Evolutionary conservation across 768 basidiomycete species (phyloP).

Genomic region (Cystobasidiopsis lactophilus): DNA sequence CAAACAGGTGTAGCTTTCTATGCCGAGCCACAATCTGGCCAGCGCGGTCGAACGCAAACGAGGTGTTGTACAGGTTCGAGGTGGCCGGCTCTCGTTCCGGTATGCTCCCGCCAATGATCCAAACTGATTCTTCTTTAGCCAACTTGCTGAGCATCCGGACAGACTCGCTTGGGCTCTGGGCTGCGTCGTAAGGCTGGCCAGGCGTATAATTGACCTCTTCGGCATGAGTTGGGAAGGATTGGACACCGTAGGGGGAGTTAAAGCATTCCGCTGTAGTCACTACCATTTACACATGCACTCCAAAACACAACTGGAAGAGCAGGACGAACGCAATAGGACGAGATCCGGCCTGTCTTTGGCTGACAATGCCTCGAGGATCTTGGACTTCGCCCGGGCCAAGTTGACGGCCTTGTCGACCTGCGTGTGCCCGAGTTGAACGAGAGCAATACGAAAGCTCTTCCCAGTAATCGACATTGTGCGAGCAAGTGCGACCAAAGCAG

Average conservation of each 20-base stretch:
- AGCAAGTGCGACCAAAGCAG: too few species aligned
- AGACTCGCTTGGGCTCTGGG: slow-evolving; percentile 30
- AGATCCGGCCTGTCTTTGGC: slow-evolving; percentile 42
- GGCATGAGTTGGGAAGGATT: slow-evolving; percentile 58
- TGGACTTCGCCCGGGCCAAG: slow-evolving; percentile 49
- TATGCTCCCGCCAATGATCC: slow-evolving; percentile 93
- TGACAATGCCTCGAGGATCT: slow-evolving; percentile 28
- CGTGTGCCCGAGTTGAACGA: slow-evolving; percentile 68
- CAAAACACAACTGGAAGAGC: slow-evolving; percentile 27
- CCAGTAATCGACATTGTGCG: background rate
- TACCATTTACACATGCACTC: slow-evolving; percentile 6
- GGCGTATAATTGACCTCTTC: slow-evolving; percentile 27
- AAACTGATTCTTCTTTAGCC: slow-evolving; percentile 54
- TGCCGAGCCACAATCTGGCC: slow-evolving; percentile 70
- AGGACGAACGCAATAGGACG: slow-evolving; percentile 75
- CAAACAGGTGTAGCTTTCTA: slow-evolving; percentile 89
- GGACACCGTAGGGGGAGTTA: slow-evolving; percentile 28
- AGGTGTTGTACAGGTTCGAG: slow-evolving; percentile 71
- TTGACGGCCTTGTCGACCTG: slow-evolving; percentile 50
- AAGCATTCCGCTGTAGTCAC: slow-evolving; percentile 28
- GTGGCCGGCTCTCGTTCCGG: slow-evolving; percentile 48
- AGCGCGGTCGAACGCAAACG: slow-evolving; percentile 25
- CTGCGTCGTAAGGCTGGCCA: background rate
- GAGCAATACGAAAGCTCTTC: slow-evolving; percentile 51
- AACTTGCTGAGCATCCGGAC: slow-evolving; percentile 57